These are phyloP conservation scores for Penicillium verrucosum DNA, from an alignment of 2,329 filamentous ascomycete species.

Conservation along the genomic window DNA sequence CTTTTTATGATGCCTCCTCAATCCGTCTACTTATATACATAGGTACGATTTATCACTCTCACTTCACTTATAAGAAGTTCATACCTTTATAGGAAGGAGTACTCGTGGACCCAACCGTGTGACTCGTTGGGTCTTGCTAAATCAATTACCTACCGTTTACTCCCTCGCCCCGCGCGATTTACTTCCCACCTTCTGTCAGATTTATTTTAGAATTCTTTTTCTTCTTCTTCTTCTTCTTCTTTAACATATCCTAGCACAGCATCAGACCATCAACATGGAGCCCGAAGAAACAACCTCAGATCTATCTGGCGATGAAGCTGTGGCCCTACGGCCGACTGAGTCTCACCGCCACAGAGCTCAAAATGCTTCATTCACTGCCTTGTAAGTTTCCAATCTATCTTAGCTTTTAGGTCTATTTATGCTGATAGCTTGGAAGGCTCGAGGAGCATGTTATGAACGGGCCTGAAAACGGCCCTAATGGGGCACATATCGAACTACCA, in stretches of 20 bases:
- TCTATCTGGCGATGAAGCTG: constrained; percentile 28
- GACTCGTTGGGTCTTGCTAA: not conserved
- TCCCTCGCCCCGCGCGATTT: not conserved
- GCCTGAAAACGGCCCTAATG: constrained; percentile 36
- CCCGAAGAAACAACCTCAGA: constrained; percentile 17
- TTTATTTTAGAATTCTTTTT: not conserved
- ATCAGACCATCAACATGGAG: not conserved
- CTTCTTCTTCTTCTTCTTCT: not conserved
- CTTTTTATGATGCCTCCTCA: no score
- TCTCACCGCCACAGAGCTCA: constrained; percentile 39
- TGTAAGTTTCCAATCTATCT: constrained; percentile 29
- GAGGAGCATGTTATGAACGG: constrained; percentile 43
- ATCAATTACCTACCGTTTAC: not conserved
- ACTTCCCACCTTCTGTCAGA: no score
- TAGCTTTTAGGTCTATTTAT: not conserved
- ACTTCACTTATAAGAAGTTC: not conserved
- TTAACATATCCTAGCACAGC: not conserved
- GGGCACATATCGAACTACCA: not conserved
- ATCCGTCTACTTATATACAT: not conserved
- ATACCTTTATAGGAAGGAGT: not conserved
- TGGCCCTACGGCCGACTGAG: not conserved
- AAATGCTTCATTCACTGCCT: constrained; percentile 50
- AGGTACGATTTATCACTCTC: not conserved
- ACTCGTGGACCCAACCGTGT: not conserved
- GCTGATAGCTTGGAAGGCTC: constrained; percentile 27